phyloP scores from a whole-genome alignment of 257 asterid species.

The Solanum chilense region DNA sequence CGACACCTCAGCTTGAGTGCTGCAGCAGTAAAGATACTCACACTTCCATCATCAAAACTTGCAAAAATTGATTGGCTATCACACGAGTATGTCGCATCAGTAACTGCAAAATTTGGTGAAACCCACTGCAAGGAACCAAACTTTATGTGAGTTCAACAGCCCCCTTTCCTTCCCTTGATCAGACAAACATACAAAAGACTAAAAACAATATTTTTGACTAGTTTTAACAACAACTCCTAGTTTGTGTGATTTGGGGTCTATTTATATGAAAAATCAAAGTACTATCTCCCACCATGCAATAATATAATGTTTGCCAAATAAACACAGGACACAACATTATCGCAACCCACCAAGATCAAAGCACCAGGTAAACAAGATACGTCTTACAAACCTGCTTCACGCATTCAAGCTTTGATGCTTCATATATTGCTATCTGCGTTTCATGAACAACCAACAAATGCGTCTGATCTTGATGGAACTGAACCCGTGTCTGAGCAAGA shows the following conservation, averaged over 20 bases:
- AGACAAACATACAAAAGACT: background rate
- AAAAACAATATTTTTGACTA: background rate
- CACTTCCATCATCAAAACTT: conserved; percentile 40
- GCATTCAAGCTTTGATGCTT: conserved; percentile 47
- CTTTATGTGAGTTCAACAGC: background rate
- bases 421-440: conserved; percentile 42
- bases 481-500: conserved; percentile 44
- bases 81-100: conserved; percentile 63
- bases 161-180: background rate
- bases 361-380: background rate
- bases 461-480: conserved; percentile 52
- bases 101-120: conserved; percentile 33
- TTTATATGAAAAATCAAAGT: background rate
- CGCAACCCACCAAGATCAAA: background rate
- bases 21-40: conserved; percentile 24
- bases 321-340: background rate
- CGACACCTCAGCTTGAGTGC: conserved; percentile 43
- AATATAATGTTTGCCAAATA: background rate
- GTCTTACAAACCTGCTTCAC: conserved; percentile 34
- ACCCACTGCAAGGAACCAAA: conserved; percentile 38
- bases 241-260: background rate
- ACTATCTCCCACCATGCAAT: background rate
- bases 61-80: conserved; percentile 50
- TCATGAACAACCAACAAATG: conserved; percentile 55
- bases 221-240: background rate